Evolutionary conservation across 2,329 filamentous ascomycete genomes (phyloP), one percentile per base, ranked within the genome.

Genomic region (Teratosphaeria nubilosa): DNA sequence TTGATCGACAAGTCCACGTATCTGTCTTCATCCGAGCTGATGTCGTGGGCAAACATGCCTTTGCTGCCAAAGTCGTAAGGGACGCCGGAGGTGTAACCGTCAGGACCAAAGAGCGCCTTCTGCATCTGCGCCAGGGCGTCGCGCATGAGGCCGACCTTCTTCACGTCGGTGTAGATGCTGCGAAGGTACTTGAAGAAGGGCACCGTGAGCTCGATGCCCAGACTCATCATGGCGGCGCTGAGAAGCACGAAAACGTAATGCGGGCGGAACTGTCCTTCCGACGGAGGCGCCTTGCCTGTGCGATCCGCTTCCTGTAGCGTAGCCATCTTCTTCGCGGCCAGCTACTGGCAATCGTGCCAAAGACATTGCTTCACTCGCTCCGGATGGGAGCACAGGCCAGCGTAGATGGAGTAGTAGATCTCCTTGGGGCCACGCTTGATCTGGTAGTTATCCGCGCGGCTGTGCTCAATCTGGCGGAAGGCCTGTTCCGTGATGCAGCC

Each of bases 61-160:
- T 20, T 24, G 32, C 48, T 57, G 20, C 37, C 53, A 50, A 64
- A 62, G 16, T 62, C 54, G 48, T 60, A 63, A n/a, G 59, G 58
- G 48, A 25, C 25, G 24, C 60, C 60, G 27, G 56, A 52, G 16
- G 52, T 55, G 51, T 62, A 64, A 20, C 48, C 51, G n/a, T 62
- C 41, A 16, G 56, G 56, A 20, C 60, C 58, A 31, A 55, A 54
- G 16, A 62, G 56, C 34, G 59, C 60, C 32, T 55, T 48, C 24
- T 56, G 48, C 51, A 64, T 58, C 45, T 59, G 56, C 30, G 27
- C 30, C 14, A 59, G 30, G 7, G 51, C 56, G 20, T 59, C 62
- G 22, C 32, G 41, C 31, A 52, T 56, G 7, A 59, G 41, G 7
- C 59, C 59, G 53, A 45, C 56, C 16, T 20, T 34, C 13, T 20